A percentile compares a stretch with the other conserved stretches of the same genome.
Evolutionary conservation across 1,284 basidiomycete species (phyloP).

Genomic region (Cystobasidium slooffiae): DNA sequence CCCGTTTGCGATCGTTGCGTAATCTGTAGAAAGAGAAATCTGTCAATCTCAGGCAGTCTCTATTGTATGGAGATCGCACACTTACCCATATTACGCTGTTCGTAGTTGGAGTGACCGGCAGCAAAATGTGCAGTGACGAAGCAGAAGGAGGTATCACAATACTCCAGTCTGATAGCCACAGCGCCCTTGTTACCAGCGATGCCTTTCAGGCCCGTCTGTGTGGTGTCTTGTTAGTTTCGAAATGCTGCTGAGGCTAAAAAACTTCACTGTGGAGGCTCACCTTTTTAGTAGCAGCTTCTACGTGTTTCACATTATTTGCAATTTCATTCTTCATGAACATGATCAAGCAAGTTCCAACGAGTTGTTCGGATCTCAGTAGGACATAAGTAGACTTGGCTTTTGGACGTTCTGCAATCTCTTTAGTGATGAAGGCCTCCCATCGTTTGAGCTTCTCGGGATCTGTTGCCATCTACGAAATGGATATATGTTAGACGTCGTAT

Average conservation of each 20-base stretch:
- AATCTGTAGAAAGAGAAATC: constrained; percentile 63
- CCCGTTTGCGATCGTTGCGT: constrained; percentile 79
- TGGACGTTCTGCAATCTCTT: constrained; percentile 72
- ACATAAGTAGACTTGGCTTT: constrained; percentile 76
- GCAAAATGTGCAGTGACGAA: constrained; percentile 95
- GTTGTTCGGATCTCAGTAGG: constrained; percentile 84
- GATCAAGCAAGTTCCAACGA: constrained; percentile 92
- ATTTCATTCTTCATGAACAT: constrained; percentile 79
- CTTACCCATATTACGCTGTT: constrained; percentile 73
- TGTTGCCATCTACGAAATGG: constrained; percentile 62
- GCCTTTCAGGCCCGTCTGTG: constrained; percentile 87
- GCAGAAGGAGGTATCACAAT: constrained; percentile 88
- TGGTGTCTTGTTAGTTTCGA: constrained; percentile 13
- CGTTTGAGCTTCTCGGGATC: constrained; percentile 88
- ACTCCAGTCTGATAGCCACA: constrained; percentile 87
- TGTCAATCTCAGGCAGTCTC: not conserved
- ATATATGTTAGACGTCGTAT: not conserved
- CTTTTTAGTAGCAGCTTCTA: constrained; percentile 91
- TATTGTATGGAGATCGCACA: constrained; percentile 46
- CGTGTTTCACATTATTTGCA: constrained; percentile 77
- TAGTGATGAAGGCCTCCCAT: constrained; percentile 84
- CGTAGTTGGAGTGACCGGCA: constrained; percentile 85
- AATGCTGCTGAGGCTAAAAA: not conserved
- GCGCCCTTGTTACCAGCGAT: constrained; percentile 93
- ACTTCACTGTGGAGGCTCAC: constrained; percentile 58